phyloP scores from a whole-genome alignment of 1,284 basidiomycete species.

The Rhodotorula sp. region DNA sequence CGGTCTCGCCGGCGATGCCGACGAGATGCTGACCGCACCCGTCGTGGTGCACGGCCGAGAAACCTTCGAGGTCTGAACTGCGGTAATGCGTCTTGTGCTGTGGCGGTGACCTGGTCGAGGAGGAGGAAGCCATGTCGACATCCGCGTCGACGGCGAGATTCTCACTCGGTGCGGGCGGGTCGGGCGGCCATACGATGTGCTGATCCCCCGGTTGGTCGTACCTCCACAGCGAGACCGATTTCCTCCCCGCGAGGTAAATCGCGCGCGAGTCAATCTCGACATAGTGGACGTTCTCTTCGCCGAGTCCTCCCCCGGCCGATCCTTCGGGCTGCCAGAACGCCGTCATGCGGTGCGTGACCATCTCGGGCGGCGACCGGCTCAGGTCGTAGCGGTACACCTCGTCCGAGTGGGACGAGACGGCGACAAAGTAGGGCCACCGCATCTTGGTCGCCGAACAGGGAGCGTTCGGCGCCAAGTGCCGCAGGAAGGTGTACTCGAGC shows the following conservation, averaged over 20 bases:
- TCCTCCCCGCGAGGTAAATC: constrained; percentile 8
- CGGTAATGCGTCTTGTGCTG: not conserved
- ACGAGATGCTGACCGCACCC: constrained; percentile 11
- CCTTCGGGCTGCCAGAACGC: not conserved
- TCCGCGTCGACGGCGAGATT: too few species aligned
- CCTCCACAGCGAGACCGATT: constrained; percentile 2
- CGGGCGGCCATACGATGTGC: constrained; percentile 7
- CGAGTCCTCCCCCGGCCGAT: not conserved
- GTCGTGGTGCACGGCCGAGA: constrained; percentile 25
- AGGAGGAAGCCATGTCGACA: too few species aligned
- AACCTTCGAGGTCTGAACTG: not conserved
- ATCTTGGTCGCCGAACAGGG: constrained; percentile 6
- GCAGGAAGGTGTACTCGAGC: not conserved
- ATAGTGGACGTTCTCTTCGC: constrained; percentile 5
- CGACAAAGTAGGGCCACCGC: constrained; percentile 9
- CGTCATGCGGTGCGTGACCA: not conserved
- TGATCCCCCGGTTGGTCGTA: not conserved
- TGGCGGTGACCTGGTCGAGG: too few species aligned
- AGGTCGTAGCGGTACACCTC: not conserved
- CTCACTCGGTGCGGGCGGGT: not conserved
- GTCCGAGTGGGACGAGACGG: not conserved
- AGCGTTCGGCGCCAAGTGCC: not conserved
- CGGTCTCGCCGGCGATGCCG: not conserved
- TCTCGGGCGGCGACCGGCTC: not conserved
- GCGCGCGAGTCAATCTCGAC: constrained; percentile 18